Base-by-base conservation (phyloP, 305 asterid species). In the Fraxinus floribunda region DNA sequence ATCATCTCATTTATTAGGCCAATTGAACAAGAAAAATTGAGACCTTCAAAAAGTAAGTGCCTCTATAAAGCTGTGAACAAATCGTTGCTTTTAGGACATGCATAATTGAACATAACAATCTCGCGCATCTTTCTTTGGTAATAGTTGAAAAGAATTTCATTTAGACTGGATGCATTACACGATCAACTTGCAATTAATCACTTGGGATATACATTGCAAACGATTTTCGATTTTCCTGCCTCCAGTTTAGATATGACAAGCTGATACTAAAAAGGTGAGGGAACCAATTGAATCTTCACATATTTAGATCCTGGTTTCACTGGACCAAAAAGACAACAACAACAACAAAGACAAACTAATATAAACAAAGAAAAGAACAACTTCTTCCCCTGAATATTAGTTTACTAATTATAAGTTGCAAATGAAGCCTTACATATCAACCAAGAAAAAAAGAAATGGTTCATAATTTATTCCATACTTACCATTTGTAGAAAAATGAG, bases 401-500 rank as follows among this genome's bases (percentile, higher is more conserved):
- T 20, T 62, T 62, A 18, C 71, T 62, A 62, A 11, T 20, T 73
- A 0, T 73, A n/a, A 73, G 29, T 16, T 73, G 24, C 52, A 32
- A 11, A 73, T 73, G 52, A 9, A 8, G 46, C 24, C 30, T 72
- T 34, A 72, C n/a, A 72, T 32, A 34, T 16, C 36, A 32, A 13
- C 18, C 24, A 16, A 71, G 4, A 5, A 71, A 32, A 13, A 71
- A 16, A 15, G 5, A 7, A 29, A n/a, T 71, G 22, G 18, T 32
- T 74, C 26, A 36, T 74, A 7, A 35, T 22, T 35, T 38, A 18
- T 36, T 68, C 20, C 32, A 8, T 32, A 81, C 91, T 84, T 75
- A 96, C 99, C 99, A 94, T 96, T 88, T 96, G 98, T 44, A 94
- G 87, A 89, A 92, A 93, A 36, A 94, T 93, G 86, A 94, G 91